A percentile compares a stretch with the other conserved stretches of the same genome.
Evolutionary conservation across 2,329 filamentous ascomycete genomes (phyloP).

Genomic region (Pestalotiopsis sp.): DNA sequence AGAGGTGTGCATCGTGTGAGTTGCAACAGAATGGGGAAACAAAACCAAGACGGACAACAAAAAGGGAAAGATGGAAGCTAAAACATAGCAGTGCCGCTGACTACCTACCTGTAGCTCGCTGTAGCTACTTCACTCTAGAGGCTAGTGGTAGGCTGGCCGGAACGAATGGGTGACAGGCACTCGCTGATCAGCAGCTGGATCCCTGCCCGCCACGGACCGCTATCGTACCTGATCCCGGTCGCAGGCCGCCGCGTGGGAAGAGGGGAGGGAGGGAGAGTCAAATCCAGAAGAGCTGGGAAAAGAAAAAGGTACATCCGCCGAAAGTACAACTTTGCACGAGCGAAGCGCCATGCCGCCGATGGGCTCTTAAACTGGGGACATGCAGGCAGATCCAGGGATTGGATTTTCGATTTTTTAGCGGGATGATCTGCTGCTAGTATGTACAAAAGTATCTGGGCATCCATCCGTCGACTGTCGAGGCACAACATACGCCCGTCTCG

Average conservation of each 20-base stretch:
- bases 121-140: too few species aligned
- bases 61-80: not conserved
- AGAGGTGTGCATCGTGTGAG: too few species aligned
- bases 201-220: slow-evolving; percentile 7
- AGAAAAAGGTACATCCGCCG: slow-evolving; percentile 7
- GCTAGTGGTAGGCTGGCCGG: not conserved
- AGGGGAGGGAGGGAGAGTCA: not conserved
- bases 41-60: not conserved
- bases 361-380: not conserved
- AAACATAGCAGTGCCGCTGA: not conserved
- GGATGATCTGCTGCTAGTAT: slow-evolving; percentile 26
- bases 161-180: not conserved
- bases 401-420: slow-evolving; percentile 21
- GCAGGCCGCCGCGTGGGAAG: slow-evolving; percentile 5
- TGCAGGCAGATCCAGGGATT: slow-evolving; percentile 1
- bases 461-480: slow-evolving; percentile 21
- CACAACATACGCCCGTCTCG: slow-evolving; percentile 1
- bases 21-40: too few species aligned
- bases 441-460: slow-evolving; percentile 32
- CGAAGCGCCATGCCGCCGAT: slow-evolving; percentile 35
- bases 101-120: not conserved
- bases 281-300: not conserved
- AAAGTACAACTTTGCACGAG: slow-evolving; percentile 15
- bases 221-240: slow-evolving; percentile 7
- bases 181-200: not conserved